These are phyloP conservation scores for Asclepias syriaca DNA, from an alignment of 257 asterid species.

Conservation along the genomic window DNA sequence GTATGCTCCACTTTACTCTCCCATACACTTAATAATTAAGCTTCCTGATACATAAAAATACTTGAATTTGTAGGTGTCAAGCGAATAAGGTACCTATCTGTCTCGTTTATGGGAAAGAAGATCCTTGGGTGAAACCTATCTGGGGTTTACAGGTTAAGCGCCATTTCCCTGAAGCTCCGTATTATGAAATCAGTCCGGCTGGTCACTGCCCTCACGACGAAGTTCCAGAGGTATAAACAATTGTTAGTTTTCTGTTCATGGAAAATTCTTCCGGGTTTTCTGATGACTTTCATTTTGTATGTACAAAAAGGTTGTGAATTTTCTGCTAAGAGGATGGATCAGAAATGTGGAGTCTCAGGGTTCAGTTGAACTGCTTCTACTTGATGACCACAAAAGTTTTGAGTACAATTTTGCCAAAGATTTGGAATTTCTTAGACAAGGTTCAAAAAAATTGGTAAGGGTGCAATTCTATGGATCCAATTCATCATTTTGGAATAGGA, in stretches of 20 bases:
- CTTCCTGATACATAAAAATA: conserved; percentile 2
- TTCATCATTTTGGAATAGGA: conserved; percentile 55
- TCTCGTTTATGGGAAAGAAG: conserved; percentile 87
- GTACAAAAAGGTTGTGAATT: conserved; percentile 67
- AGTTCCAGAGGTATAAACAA: conserved; percentile 77
- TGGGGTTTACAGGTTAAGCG: conserved; percentile 68
- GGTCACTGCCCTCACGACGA: conserved; percentile 99
- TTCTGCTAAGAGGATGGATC: conserved; percentile 81
- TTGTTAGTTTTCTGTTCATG: background rate
- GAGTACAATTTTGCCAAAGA: conserved; percentile 34
- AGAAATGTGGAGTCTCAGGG: conserved; percentile 63
- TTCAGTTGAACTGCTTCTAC: conserved; percentile 51
- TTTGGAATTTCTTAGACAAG: conserved; percentile 51
- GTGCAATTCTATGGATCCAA: conserved; percentile 66
- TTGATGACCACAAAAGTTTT: conserved; percentile 40
- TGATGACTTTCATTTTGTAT: background rate
- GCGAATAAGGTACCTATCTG: conserved; percentile 57
- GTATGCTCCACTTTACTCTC: conserved; percentile 25
- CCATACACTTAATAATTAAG: background rate
- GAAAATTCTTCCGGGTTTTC: background rate
- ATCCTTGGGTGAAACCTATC: conserved; percentile 90
- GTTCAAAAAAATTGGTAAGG: conserved; percentile 43
- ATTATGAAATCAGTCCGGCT: conserved; percentile 87
- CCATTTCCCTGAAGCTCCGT: conserved; percentile 72
- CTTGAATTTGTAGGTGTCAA: conserved; percentile 49